Percentiles rank a stretch among this genome's conserved stretches.
Conservation (phyloP, 2,329 filamentous ascomycete species). For the Mollisiaceae sp. region DNA sequence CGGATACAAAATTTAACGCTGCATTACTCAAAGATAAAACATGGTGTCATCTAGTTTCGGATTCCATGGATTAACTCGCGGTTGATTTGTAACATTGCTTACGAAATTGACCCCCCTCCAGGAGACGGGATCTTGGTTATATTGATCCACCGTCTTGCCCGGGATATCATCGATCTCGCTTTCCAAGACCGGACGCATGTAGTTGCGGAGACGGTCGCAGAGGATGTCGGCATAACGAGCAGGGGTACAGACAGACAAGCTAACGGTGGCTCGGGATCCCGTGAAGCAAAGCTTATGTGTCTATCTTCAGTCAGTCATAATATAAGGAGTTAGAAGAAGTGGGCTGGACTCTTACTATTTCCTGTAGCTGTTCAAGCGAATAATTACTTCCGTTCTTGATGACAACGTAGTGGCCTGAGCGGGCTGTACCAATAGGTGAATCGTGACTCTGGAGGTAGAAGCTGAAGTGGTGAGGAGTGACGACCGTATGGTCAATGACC, state of each 20-base stretch:
- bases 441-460: slow-evolving; percentile 27
- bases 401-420: slow-evolving; percentile 19
- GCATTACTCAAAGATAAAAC: slow-evolving; percentile 43
- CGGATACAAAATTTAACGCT: no score
- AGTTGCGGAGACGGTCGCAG: slow-evolving; percentile 20
- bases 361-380: not conserved
- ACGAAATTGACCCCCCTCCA: not conserved
- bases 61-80: slow-evolving; percentile 39
- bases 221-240: slow-evolving; percentile 21
- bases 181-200: slow-evolving; percentile 14
- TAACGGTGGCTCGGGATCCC: slow-evolving; percentile 20
- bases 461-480: slow-evolving; percentile 2
- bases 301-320: not conserved
- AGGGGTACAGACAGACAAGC: slow-evolving; percentile 22
- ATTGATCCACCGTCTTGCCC: not conserved
- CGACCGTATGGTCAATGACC: slow-evolving; percentile 25
- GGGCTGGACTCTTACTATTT: slow-evolving; percentile 9
- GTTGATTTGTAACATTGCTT: not conserved
- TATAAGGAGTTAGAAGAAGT: not conserved
- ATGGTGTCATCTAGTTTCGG: slow-evolving; percentile 41
- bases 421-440: slow-evolving; percentile 18
- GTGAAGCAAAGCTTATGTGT: slow-evolving; percentile 27
- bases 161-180: not conserved
- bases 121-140: not conserved
- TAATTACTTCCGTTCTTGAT: slow-evolving; percentile 10